Percentiles rank a stretch among this genome's conserved stretches.
Evolutionary conservation across 2,329 filamentous ascomycete genomes (phyloP).

Genomic region (Cercospora citrullina): DNA sequence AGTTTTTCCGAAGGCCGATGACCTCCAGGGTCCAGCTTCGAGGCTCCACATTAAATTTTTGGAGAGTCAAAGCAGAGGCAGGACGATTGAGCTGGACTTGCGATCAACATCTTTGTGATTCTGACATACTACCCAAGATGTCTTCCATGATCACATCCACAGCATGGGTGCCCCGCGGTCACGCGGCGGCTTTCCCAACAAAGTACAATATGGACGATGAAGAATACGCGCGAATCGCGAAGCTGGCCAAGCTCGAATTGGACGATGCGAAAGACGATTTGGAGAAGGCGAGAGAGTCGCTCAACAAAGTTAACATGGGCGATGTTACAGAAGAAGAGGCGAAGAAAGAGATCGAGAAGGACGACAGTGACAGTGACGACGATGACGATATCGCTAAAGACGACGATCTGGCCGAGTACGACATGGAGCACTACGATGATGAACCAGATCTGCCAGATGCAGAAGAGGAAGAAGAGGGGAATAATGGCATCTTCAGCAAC

Average conservation of each 20-base stretch:
- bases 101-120: not conserved
- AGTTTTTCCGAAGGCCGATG: not conserved
- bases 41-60: constrained; percentile 11
- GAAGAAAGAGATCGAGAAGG: constrained; percentile 69
- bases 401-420: constrained; percentile 92
- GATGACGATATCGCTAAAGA: constrained; percentile 50
- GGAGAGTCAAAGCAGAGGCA: not conserved
- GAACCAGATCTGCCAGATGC: constrained; percentile 54
- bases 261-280: constrained; percentile 90
- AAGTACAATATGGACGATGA: constrained; percentile 55
- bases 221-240: constrained; percentile 53
- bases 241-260: constrained; percentile 64
- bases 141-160: constrained; percentile 60
- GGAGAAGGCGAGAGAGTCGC: constrained; percentile 61
- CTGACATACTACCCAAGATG: constrained; percentile 22
- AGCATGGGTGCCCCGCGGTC: constrained; percentile 55
- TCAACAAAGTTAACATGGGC: constrained; percentile 39
- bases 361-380: constrained; percentile 42
- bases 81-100: not conserved
- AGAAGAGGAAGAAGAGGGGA: constrained; percentile 61
- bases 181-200: constrained; percentile 51
- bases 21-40: not conserved
- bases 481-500: constrained; percentile 82
- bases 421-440: constrained; percentile 93
- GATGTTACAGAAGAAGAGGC: constrained; percentile 50